Evolutionary conservation across 805 yeast genomes (phyloP).

Genomic region (Candida michaelii): DNA sequence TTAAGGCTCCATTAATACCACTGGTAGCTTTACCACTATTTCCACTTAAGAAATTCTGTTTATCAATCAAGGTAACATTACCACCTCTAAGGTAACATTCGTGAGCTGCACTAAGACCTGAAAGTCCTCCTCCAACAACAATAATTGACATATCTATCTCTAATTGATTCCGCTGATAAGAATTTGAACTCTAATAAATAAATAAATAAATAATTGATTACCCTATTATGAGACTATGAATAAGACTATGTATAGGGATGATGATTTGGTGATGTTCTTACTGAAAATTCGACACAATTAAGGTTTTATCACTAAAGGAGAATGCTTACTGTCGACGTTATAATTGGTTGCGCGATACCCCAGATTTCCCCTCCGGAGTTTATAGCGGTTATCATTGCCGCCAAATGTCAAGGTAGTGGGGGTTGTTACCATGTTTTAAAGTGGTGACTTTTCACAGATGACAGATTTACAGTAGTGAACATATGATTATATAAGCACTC

Average conservation of each 20-base stretch:
- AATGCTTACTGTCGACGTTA: slow-evolving; percentile 4
- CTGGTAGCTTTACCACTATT: slow-evolving; percentile 68
- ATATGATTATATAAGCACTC: not conserved
- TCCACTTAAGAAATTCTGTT: slow-evolving; percentile 61
- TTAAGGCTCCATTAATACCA: slow-evolving; percentile 72
- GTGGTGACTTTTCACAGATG: no score
- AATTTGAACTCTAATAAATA: not conserved
- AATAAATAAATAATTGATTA: not conserved
- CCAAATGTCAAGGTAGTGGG: no score
- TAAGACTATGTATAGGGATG: no score
- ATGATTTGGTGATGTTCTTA: no score
- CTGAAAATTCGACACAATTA: not conserved
- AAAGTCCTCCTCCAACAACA: slow-evolving; percentile 65
- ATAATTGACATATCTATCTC: slow-evolving; percentile 43
- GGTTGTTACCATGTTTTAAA: no score
- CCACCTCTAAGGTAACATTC: slow-evolving; percentile 54
- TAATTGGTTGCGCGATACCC: slow-evolving; percentile 6
- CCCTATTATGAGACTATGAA: no score
- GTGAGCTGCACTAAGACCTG: slow-evolving; percentile 64
- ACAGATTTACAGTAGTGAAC: no score
- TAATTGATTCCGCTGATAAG: no score
- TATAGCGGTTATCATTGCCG: no score
- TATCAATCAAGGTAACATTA: slow-evolving; percentile 54
- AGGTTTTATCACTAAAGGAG: not conserved
- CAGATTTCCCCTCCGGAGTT: slow-evolving; percentile 4